Base-by-base conservation (phyloP, 768 basidiomycete genomes). In the Lactarius sanguifluus region DNA sequence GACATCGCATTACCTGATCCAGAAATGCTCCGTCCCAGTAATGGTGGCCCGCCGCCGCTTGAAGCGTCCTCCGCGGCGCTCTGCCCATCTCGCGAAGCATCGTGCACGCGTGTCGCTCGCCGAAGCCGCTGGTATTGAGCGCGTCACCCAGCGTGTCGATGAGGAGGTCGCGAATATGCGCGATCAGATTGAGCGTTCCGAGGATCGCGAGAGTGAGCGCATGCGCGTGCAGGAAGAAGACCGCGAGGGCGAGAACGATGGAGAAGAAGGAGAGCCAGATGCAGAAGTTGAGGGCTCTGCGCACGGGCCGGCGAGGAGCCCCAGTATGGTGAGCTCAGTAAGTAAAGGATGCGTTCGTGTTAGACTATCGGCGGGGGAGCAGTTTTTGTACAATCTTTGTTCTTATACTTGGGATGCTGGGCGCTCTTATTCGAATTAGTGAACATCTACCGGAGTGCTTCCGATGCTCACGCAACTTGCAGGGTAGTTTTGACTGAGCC, bases 41-140 rank as follows among this genome's bases (percentile, higher is more conserved):
- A 96, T 98, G 95, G 94, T 96, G 61, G 93, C 95, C 5, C 92
- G 95, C 61, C 87, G 94, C 61, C 83, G 95, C 15, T 87, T 97
- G 75, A 93, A 92, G 76, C 87, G 93, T 3, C 92, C 94, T 25
- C 87, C 94, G 15, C 85, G 86, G 62, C 89, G 88, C 57, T 84
- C 86, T 4, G 91, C 92, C 0, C 91, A 93, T 75, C 86, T 93
- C 38, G 84, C 91, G 32, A 89, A 88, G 38, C 88, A 94, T 70
- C 90, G 92, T 67, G 83, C 83, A 1, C 91, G 91, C 57, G 90
- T 95, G 50, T 87, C 91, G 20, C 89, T 98, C 65, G 92, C 94
- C 0, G 89, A 94, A 73, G 89, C 91, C 20, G 84, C 84, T 9
- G 90, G 86, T 52, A 91, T 96, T 77, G 95, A 98, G 76, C 85